A percentile compares a stretch with the other conserved stretches of the same genome.
These are phyloP conservation scores for Neoscytalidium dimidiatum DNA, from an alignment of 2,329 filamentous ascomycete species.

Conservation along the genomic window DNA sequence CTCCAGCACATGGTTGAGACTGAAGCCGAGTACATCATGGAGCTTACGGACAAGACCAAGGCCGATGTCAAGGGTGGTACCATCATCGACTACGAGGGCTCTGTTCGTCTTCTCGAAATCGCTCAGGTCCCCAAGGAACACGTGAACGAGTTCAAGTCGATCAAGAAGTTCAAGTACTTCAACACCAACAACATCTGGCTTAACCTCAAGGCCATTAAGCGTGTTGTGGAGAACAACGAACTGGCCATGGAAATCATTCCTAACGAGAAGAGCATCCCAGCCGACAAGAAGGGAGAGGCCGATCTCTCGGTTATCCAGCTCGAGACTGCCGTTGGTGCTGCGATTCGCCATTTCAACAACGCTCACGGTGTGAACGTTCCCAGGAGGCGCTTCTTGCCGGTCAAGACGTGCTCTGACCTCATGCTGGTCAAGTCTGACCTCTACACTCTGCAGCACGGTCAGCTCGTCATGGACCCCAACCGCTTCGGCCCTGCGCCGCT, in stretches of 20 bases:
- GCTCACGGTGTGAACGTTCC: conserved; percentile 99
- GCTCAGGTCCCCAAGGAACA: conserved; percentile 99
- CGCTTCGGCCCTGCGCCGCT: conserved; percentile 95
- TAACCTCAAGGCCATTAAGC: conserved; percentile 96
- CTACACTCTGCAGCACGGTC: conserved; percentile 97
- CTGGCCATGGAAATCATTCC: conserved; percentile 99
- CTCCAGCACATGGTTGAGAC: conserved; percentile 99
- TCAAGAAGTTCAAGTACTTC: conserved; percentile 99
- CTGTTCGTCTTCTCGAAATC: conserved; percentile 94
- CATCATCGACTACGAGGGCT: conserved; percentile 99
- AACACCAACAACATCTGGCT: conserved; percentile 99
- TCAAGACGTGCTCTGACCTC: conserved; percentile 99
- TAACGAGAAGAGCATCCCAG: conserved; percentile 97
- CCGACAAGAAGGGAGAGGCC: conserved; percentile 99
- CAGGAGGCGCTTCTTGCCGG: conserved; percentile 94
- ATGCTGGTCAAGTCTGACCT: conserved; percentile 99
- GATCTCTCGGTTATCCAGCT: conserved; percentile 97
- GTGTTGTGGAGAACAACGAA: conserved; percentile 97
- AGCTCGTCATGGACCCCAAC: conserved; percentile 94
- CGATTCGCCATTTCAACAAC: conserved; percentile 98
- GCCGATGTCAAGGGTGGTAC: conserved; percentile 99
- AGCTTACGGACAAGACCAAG: conserved; percentile 99
- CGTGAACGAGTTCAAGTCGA: conserved; percentile 99
- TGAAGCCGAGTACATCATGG: conserved; percentile 98
- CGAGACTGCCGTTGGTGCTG: conserved; percentile 96